Evolutionary conservation across 1,284 basidiomycete genomes (phyloP), one percentile per base, ranked within the genome.

Genomic region (Rhodofomes roseus): DNA sequence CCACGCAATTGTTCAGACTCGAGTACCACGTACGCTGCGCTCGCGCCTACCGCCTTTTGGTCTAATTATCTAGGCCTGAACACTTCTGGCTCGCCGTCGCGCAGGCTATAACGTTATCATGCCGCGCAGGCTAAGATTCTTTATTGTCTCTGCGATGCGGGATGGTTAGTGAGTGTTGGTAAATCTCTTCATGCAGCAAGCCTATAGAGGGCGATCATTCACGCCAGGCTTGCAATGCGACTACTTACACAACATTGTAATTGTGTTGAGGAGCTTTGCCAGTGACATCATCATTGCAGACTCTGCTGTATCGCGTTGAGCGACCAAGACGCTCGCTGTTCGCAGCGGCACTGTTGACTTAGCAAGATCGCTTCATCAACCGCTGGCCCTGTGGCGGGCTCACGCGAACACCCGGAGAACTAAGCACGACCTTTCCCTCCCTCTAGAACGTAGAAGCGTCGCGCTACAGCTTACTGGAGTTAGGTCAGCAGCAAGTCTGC

Each of bases 1-100:
- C 58, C 55, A 60, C 58, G 54, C 58, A 60, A 60, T 60, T 60
- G 58, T 60, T 51, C 12, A 46, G n/a, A 36, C 14, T 36, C 51
- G 31, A 48, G 46, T 25, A 48, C 25, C 6, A 36, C 50, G 34
- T 52, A 22, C 50, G 34, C 50, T 22, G 22, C 50, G 6, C 18
- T 18, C 31, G 9, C 20, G 36, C 36, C 50, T n/a, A 4, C 46
- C 23, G 22, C 20, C 29, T 52, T 52, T 23, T 51, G 29, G 27
- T 46, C 16, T 20, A 18, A 48, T 18, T 14, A 48, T 9, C 4
- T 27, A 14, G 27, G 46, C 27, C 14, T 8, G 12, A 39, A 9
- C 31, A 5, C 31, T 34, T 34, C 31, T 34, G 31, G 31, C 31
- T 34, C 31, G 11, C 31, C 11, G 11, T 4, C 11, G 31, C 31